Conservation (phyloP, 2,329 filamentous ascomycete species). For the Aspergillus tubingensis region DNA sequence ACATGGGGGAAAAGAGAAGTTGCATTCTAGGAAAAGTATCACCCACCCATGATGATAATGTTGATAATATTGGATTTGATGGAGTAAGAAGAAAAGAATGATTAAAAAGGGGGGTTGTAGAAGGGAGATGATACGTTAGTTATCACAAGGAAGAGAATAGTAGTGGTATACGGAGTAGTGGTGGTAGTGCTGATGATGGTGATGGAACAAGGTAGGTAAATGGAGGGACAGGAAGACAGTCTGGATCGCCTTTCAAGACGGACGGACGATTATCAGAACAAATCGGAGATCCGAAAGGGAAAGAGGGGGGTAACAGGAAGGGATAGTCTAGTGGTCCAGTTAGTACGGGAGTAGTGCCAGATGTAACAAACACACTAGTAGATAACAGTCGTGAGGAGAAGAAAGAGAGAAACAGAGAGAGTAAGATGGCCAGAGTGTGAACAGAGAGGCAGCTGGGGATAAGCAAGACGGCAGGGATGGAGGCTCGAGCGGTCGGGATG, state of each 20-base stretch:
- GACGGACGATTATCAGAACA: neutral
- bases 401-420: neutral
- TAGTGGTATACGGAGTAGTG: neutral
- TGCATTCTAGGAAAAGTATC: slow-evolving; percentile 12
- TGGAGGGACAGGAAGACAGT: neutral
- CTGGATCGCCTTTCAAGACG: neutral
- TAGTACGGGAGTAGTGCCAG: neutral
- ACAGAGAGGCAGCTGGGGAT: neutral
- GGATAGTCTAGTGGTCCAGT: neutral
- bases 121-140: neutral
- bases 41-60: slow-evolving; percentile 27
- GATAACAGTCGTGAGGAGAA: too few species aligned
- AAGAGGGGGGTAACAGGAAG: neutral
- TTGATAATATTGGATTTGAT: slow-evolving; percentile 13
- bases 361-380: too few species aligned
- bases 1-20: slow-evolving; percentile 17
- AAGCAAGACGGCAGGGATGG: neutral
- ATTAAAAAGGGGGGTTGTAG: neutral
- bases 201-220: neutral
- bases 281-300: neutral
- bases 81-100: slow-evolving; percentile 2
- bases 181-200: neutral
- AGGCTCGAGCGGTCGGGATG: neutral
- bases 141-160: neutral
- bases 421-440: neutral